phyloP scores from a whole-genome alignment of 2,329 filamentous ascomycete genomes.

The Ascosphaera apis region DNA sequence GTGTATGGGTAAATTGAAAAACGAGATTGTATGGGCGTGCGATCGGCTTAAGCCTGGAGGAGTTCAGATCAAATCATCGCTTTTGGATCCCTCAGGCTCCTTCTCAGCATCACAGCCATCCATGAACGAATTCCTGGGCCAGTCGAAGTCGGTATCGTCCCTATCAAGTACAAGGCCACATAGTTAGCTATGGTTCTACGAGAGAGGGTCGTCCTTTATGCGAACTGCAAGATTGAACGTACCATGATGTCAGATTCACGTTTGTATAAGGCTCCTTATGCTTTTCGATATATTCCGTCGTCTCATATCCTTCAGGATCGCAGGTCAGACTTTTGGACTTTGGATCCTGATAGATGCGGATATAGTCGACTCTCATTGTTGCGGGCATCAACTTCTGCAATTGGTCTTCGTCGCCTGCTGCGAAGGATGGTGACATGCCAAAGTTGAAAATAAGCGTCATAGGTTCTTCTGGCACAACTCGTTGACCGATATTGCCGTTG shows the following conservation, averaged over 20 bases:
- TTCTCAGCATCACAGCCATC: slow-evolving; percentile 25
- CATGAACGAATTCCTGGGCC: slow-evolving; percentile 40
- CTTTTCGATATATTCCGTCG: slow-evolving; percentile 40
- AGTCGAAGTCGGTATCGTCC: slow-evolving; percentile 28
- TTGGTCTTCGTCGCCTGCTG: slow-evolving; percentile 34
- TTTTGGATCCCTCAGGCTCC: not conserved
- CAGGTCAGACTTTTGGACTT: slow-evolving; percentile 37
- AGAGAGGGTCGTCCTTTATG: not conserved
- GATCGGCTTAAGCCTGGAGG: no score
- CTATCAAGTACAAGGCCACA: slow-evolving; percentile 11
- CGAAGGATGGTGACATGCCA: slow-evolving; percentile 46
- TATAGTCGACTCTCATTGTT: slow-evolving; percentile 44
- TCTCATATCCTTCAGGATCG: slow-evolving; percentile 43
- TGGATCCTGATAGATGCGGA: slow-evolving; percentile 46
- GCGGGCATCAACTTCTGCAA: slow-evolving; percentile 35
- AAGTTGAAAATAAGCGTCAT: slow-evolving; percentile 46
- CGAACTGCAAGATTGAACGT: no score
- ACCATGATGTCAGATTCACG: slow-evolving; percentile 41
- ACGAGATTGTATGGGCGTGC: no score
- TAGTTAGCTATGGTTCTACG: not conserved
- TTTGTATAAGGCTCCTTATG: slow-evolving; percentile 40
- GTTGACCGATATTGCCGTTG: slow-evolving; percentile 46
- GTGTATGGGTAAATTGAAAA: no score
- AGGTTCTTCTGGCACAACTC: slow-evolving; percentile 42
- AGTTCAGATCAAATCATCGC: no score